Evolutionary conservation across 805 yeast species (phyloP).

Genomic region (Diddensiella transvaalensis): DNA sequence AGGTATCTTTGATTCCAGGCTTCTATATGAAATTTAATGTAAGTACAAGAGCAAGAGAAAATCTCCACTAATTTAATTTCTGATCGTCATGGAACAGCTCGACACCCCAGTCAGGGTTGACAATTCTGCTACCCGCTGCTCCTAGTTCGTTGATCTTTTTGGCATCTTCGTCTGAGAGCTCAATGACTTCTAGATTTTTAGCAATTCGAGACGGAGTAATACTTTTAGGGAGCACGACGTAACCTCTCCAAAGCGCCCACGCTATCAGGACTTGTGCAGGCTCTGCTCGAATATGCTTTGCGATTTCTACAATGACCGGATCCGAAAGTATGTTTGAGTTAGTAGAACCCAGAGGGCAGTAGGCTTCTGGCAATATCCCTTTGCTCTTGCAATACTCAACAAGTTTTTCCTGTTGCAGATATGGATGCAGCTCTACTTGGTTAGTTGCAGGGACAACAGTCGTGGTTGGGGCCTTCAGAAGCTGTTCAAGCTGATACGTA

Average conservation of each 20-base stretch:
- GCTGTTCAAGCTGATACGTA: conserved; percentile 54
- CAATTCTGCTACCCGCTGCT: too few species aligned
- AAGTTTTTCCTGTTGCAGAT: conserved; percentile 47
- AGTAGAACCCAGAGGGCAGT: conserved; percentile 51
- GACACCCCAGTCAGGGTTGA: conserved; percentile 7
- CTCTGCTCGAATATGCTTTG: conserved; percentile 47
- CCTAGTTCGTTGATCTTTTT: too few species aligned
- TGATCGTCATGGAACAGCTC: conserved; percentile 1
- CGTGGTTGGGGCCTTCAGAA: conserved; percentile 47
- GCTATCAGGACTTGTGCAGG: conserved; percentile 47
- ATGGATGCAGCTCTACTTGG: conserved; percentile 59
- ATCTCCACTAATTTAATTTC: neutral
- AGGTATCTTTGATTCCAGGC: too few species aligned
- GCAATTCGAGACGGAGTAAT: conserved; percentile 60
- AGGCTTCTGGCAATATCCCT: conserved; percentile 54
- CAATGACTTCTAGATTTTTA: conserved; percentile 52
- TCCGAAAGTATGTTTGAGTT: conserved; percentile 43
- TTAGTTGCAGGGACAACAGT: conserved; percentile 58
- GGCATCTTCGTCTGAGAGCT: too few species aligned
- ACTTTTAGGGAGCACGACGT: conserved; percentile 63
- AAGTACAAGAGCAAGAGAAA: too few species aligned
- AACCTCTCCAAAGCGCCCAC: conserved; percentile 40
- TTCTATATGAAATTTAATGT: too few species aligned
- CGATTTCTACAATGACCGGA: conserved; percentile 49
- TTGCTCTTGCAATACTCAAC: conserved; percentile 42